These are phyloP conservation scores for Gentiana macrophylla DNA, from an alignment of 257 asterid genomes.

Conservation along the genomic window DNA sequence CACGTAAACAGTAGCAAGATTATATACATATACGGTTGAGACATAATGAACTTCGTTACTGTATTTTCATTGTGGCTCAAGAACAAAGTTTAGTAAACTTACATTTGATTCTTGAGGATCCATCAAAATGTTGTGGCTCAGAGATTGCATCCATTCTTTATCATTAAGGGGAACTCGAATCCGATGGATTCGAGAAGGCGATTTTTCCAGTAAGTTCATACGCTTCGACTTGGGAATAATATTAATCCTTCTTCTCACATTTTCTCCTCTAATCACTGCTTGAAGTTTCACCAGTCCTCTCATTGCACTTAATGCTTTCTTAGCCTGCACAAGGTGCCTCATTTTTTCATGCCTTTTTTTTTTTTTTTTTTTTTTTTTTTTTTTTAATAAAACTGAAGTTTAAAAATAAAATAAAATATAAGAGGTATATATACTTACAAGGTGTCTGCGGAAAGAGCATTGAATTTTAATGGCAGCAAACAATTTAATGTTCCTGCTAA, in stretches of 20 bases:
- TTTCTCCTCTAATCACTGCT: constrained; percentile 75
- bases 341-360: not conserved
- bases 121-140: constrained; percentile 22
- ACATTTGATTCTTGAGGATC: constrained; percentile 44
- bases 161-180: constrained; percentile 27
- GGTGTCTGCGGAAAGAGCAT: constrained; percentile 56
- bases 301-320: constrained; percentile 68
- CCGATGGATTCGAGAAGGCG: constrained; percentile 20
- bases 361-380: too few relatives aligned
- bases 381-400: too few relatives aligned
- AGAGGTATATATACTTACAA: constrained; percentile 34
- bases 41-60: too few relatives aligned
- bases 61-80: too few relatives aligned
- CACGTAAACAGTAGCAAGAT: too few relatives aligned
- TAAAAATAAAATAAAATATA: too few relatives aligned
- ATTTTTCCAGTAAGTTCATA: constrained; percentile 13
- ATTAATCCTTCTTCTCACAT: constrained; percentile 39
- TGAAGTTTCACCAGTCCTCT: constrained; percentile 78
- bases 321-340: constrained; percentile 37
- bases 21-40: too few relatives aligned
- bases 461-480: constrained; percentile 55
- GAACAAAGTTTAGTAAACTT: not conserved
- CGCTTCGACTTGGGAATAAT: constrained; percentile 17
- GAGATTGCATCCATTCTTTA: constrained; percentile 31
- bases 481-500: constrained; percentile 14